A percentile compares a stretch with the other conserved stretches of the same genome.
Conservation (phyloP, 192 early-diverging fungal species). For the Coemansia sp. region DNA sequence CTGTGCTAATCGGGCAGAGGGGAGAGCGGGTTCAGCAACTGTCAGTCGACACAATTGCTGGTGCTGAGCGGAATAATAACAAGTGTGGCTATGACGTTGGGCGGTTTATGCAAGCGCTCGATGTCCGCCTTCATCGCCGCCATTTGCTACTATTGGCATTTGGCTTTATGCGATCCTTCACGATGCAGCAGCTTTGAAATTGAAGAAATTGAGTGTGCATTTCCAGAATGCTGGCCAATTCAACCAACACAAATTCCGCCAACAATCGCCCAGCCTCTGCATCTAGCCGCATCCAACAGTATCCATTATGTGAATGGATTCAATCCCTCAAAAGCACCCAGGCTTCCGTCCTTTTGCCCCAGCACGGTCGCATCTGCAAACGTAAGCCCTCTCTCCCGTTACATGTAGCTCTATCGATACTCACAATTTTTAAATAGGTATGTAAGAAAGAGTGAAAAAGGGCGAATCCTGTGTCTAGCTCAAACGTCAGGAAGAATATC, state of each 20-base stretch:
- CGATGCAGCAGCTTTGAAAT: no score
- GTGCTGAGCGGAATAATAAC: no score
- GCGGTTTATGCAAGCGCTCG: no score
- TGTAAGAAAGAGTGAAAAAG: constrained; percentile 1
- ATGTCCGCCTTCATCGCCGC: no score
- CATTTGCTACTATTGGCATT: no score
- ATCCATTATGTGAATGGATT: not conserved
- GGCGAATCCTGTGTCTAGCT: not conserved
- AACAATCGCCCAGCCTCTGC: not conserved
- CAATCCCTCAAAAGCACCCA: not conserved
- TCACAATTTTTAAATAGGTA: not conserved
- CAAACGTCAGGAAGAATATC: not conserved
- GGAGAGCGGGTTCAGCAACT: no score
- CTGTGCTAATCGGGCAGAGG: no score
- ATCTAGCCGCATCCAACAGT: not conserved
- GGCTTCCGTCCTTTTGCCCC: not conserved
- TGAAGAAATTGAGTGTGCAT: no score
- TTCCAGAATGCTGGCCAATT: not conserved
- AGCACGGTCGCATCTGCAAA: not conserved
- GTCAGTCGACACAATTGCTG: no score
- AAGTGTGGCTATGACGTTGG: no score
- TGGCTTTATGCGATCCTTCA: no score
- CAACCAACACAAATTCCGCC: not conserved
- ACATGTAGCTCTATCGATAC: not conserved
- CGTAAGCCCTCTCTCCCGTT: not conserved